phyloP scores from a whole-genome alignment of 139 green algal genomes.

The Chlorella sp. region DNA sequence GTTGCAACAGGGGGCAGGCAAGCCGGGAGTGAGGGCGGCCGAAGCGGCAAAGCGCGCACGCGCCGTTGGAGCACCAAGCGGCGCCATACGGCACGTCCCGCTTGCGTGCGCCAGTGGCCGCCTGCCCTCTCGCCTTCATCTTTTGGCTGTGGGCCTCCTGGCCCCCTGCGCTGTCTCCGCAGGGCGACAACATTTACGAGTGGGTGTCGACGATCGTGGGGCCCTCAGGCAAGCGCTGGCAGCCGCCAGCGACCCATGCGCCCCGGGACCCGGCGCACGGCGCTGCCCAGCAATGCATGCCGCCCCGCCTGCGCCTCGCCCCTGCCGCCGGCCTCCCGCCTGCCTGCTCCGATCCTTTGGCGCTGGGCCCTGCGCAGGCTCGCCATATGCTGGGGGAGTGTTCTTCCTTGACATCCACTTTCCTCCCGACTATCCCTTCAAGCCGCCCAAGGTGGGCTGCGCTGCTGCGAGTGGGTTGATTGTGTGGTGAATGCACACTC shows the following conservation, averaged over 20 bases:
- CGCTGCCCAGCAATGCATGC: not conserved
- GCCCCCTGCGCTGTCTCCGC: too few relatives aligned
- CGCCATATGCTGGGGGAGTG: conserved; percentile 86
- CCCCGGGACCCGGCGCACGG: not conserved
- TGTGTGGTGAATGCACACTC: not conserved
- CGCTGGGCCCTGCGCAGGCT: conserved; percentile 75
- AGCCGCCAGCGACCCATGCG: not conserved
- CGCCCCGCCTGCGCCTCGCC: not conserved
- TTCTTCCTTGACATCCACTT: conserved; percentile 98
- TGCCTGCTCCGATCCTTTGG: too few relatives aligned
- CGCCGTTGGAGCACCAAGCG: too few relatives aligned
- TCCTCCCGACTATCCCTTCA: conserved; percentile 96
- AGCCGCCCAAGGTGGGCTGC: conserved; percentile 82
- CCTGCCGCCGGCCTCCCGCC: too few relatives aligned
- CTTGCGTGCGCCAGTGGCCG: too few relatives aligned
- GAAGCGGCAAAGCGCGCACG: too few relatives aligned
- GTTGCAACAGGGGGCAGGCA: too few relatives aligned
- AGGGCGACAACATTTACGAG: conserved; percentile 98
- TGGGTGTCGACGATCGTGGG: conserved; percentile 96
- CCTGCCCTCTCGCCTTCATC: too few relatives aligned
- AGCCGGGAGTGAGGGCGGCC: too few relatives aligned
- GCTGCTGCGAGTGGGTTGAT: not conserved
- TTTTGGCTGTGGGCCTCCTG: too few relatives aligned
- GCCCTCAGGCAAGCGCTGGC: conserved; percentile 73
- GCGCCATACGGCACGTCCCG: too few relatives aligned